phyloP scores from a whole-genome alignment of 1,139 yeast genomes.

The Suhomyces guaymorum region DNA sequence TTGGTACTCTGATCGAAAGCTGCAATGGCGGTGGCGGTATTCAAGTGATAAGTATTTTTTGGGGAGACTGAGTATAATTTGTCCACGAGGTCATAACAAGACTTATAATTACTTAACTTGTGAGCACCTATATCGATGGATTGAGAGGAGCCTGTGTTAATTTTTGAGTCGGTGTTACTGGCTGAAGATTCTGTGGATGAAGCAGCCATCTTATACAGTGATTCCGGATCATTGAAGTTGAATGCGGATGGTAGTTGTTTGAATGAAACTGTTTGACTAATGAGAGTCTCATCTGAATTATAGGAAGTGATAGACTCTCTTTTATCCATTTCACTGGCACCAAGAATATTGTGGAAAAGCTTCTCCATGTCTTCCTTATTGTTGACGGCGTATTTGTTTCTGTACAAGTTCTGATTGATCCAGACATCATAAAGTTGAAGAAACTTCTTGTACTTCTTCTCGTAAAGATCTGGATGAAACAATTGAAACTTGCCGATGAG shows the following conservation, averaged over 20 bases:
- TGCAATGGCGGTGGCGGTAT: constrained; percentile 35
- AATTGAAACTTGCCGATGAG: constrained; percentile 5
- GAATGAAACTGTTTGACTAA: constrained; percentile 8
- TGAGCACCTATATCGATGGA: not conserved
- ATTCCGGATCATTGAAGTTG: constrained; percentile 5
- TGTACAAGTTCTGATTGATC: constrained; percentile 15
- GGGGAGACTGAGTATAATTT: constrained; percentile 45
- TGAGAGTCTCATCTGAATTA: constrained; percentile 16
- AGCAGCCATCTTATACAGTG: too few species aligned
- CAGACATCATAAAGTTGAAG: constrained; percentile 19
- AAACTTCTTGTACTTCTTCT: constrained; percentile 16
- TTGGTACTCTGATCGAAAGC: constrained; percentile 16
- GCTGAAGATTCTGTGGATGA: not conserved
- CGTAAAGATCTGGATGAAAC: constrained; percentile 13
- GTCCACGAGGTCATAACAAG: constrained; percentile 35
- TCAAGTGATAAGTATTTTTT: constrained; percentile 38
- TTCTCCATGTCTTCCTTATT: constrained; percentile 10
- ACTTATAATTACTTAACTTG: constrained; percentile 14
- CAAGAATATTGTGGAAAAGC: constrained; percentile 15
- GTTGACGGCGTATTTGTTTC: constrained; percentile 9
- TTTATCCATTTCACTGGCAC: constrained; percentile 6
- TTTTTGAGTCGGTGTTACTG: not conserved
- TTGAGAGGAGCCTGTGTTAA: too few species aligned
- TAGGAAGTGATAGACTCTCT: constrained; percentile 14
- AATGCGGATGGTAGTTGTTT: constrained; percentile 14